phyloP scores from a whole-genome alignment of 2,329 filamentous ascomycete species.

The Sarocladiaceae sp. region DNA sequence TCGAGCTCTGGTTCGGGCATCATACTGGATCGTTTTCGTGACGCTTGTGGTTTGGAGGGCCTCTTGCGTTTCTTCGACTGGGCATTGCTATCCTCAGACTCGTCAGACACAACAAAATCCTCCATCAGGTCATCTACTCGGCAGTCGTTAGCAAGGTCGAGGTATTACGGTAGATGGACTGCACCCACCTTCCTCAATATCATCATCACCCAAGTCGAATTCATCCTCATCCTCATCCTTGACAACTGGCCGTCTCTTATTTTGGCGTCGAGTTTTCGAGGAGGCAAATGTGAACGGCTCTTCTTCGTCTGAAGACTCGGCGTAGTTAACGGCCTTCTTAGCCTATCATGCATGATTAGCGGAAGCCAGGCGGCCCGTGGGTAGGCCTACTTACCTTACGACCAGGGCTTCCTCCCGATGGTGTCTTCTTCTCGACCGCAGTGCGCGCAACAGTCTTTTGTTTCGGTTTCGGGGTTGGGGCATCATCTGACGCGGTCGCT shows the following conservation, averaged over 20 bases:
- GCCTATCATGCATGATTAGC: constrained; percentile 28
- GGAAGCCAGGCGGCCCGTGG: too few species aligned
- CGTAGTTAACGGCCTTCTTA: constrained; percentile 68
- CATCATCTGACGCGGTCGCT: constrained; percentile 21
- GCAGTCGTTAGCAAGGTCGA: constrained; percentile 7
- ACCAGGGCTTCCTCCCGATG: constrained; percentile 64
- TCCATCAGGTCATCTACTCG: constrained; percentile 60
- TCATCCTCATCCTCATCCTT: constrained; percentile 66
- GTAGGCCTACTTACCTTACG: constrained; percentile 58
- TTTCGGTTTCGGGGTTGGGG: constrained; percentile 24
- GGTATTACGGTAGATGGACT: too few species aligned
- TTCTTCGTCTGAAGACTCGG: constrained; percentile 78
- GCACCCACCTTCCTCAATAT: constrained; percentile 56
- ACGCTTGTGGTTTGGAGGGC: constrained; percentile 42
- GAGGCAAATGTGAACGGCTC: constrained; percentile 57
- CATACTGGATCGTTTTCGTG: constrained; percentile 60
- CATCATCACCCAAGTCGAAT: constrained; percentile 39
- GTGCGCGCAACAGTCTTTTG: constrained; percentile 16
- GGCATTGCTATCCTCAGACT: constrained; percentile 64
- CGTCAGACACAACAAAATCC: constrained; percentile 84
- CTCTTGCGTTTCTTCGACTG: constrained; percentile 73
- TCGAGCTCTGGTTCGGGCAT: constrained; percentile 19
- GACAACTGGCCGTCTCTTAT: constrained; percentile 53
- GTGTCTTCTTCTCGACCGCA: constrained; percentile 14
- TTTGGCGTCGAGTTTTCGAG: constrained; percentile 33